Evolutionary conservation across 2,329 filamentous ascomycete genomes (phyloP).

Genomic region (Stemphylium lycopersici): DNA sequence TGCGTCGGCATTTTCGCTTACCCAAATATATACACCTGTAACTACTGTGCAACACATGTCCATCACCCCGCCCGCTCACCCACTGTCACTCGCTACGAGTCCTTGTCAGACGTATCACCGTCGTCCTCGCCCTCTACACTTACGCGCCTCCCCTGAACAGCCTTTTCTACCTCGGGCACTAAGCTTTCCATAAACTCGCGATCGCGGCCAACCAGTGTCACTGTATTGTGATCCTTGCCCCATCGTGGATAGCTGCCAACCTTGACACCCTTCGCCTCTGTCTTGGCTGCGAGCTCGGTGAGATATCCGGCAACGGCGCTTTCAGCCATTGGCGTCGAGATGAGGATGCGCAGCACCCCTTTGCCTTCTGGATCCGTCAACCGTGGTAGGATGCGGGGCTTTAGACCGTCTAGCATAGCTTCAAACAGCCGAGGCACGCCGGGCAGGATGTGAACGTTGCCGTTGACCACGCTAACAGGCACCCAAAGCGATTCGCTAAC

Average conservation of each 20-base stretch:
- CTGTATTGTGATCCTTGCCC: conserved; percentile 86
- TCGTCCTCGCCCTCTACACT: conserved; percentile 68
- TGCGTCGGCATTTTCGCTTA: not conserved
- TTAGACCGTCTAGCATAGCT: conserved; percentile 76
- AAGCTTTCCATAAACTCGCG: conserved; percentile 77
- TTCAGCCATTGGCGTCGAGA: conserved; percentile 87
- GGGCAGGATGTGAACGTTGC: conserved; percentile 90
- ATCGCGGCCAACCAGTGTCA: conserved; percentile 83
- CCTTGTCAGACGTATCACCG: conserved; percentile 47
- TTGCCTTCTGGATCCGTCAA: conserved; percentile 81
- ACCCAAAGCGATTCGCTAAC: conserved; percentile 86
- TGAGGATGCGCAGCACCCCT: conserved; percentile 76
- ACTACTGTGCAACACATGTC: conserved; percentile 2
- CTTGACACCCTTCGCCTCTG: conserved; percentile 80
- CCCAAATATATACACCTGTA: conserved; percentile 8
- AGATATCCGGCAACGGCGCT: conserved; percentile 84
- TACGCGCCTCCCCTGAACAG: conserved; percentile 75
- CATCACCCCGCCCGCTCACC: conserved; percentile 14
- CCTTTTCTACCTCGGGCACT: conserved; percentile 76
- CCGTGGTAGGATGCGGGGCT: conserved; percentile 71
- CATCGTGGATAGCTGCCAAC: conserved; percentile 94
- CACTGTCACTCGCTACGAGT: conserved; percentile 32
- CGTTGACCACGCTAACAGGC: conserved; percentile 85
- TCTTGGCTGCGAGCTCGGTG: conserved; percentile 75
- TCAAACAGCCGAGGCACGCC: conserved; percentile 88